phyloP scores from a whole-genome alignment of 768 basidiomycete species.

The Strobilomyces confusus region DNA sequence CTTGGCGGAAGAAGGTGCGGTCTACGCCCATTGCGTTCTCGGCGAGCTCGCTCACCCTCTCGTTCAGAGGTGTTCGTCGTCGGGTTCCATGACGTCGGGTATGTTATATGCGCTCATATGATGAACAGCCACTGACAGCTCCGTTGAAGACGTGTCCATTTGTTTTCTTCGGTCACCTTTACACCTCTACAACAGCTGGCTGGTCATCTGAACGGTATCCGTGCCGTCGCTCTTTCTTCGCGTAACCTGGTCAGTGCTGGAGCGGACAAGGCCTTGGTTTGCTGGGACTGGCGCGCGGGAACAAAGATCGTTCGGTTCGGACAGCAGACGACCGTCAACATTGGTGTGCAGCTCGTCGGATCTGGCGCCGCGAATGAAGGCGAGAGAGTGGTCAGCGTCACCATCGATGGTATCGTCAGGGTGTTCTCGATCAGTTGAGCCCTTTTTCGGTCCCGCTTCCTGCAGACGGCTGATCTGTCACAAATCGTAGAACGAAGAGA shows the following conservation, averaged over 20 bases:
- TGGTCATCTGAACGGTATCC: conserved; percentile 85
- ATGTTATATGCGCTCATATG: conserved; percentile 23
- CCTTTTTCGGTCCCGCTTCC: neutral
- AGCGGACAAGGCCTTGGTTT: conserved; percentile 67
- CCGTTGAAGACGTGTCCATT: conserved; percentile 67
- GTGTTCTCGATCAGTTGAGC: conserved; percentile 86
- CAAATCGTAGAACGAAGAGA: conserved; percentile 53
- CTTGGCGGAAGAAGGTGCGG: conserved; percentile 67
- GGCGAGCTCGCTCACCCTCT: conserved; percentile 4
- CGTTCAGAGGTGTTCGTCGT: conserved; percentile 79
- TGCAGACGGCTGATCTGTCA: conserved; percentile 6
- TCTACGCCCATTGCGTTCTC: conserved; percentile 8
- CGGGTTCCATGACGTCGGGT: conserved; percentile 92
- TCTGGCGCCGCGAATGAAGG: conserved; percentile 49
- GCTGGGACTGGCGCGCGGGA: conserved; percentile 89
- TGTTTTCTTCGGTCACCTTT: conserved; percentile 84
- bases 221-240: conserved; percentile 82
- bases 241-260: conserved; percentile 85
- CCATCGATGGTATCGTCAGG: conserved; percentile 87
- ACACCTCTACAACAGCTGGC: conserved; percentile 79
- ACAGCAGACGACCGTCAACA: conserved; percentile 89
- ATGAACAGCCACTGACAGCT: neutral
- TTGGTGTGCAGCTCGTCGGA: conserved; percentile 81
- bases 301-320: conserved; percentile 88
- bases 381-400: conserved; percentile 85